Evolutionary conservation across 306 rosid genomes (phyloP), one percentile per base, ranked within the genome.

Genomic region (Sesbania bispinosa): DNA sequence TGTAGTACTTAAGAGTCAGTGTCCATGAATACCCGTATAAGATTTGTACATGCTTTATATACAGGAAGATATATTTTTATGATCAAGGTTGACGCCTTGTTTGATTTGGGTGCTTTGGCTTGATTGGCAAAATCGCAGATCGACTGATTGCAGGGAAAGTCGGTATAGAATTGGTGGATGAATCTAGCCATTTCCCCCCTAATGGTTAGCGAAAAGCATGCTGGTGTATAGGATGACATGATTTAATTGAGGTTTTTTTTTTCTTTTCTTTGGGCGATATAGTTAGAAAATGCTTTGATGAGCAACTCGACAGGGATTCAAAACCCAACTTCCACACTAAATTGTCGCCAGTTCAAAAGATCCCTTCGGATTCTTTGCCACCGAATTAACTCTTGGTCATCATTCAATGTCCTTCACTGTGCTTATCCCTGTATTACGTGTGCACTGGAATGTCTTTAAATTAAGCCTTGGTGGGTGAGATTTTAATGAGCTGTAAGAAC

Each of bases 11-110:
- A 15, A 2, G 13, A 57, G 16, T 59, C 23, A 46, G 7, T 47
- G 32, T 46, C 52, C 67, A 29, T 51, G 41, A n/a, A 24, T 24
- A 6, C 33, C 51, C 2, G 36, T 51, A 4, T 58, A 48, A 18
- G 65, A 36, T 30, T 58, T 66, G 68, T 71, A 73, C 21, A 29
- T 77, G 55, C 66, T 32, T 81, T 68, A 16, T 81, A 62, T 14
- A 2, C 67, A 10, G 46, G 67, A 51, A 19, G 55, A 48, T 15
- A 32, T 21, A 36, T 73, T 33, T 48, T 35, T 5, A 19, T 9
- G 29, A 52, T 26, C 9, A 39, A 55, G 21, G 7, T 45, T 62
- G 74, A 52, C 14, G 30, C 57, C 61, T 47, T 50, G 15, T 41
- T 41, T 24, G 33, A 59, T 30, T 52, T 10, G 39, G 15, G 5